Base-by-base conservation (phyloP, 148 eudicot genomes). In the Suaeda aralocaspica region DNA sequence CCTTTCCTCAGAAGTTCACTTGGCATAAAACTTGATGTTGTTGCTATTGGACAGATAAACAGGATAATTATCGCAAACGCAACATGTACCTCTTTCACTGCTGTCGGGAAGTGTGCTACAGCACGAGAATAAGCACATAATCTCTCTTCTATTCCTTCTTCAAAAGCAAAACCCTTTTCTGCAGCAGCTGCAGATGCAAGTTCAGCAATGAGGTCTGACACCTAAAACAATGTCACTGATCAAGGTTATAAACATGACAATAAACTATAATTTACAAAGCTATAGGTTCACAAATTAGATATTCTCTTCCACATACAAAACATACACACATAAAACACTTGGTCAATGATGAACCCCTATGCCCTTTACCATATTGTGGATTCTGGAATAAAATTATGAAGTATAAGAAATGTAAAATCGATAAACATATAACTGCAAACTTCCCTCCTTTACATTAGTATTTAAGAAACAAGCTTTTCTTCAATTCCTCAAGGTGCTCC, bases 91-190 rank as follows among this genome's bases (percentile, higher is more conserved):
- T 94, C 99, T 72, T 94, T 94, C 24, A 94, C 99, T 42, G 99
- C 99, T 11, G 99, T 91, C 30, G 99, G 99, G 74, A 94, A 94
- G 78, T 94, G 99, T 31, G 97, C 89, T 24, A 94, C 99, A 65
- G 97, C 89, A 8, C 96, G 88, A 2, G 99, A 83, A 77, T 94
- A 94, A 74, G 99, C 99, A 84, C 96, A 94, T 60, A 94, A 73
- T 53, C 99, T 79, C 22, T 89, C 96, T 76, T 86, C 99, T 75
- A 94, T 77, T 14, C 84, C 83, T 58, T 70, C 87, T 33, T 94
- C 99, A 64, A 94, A 94, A 48, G 56, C 85, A 64, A 91, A 46
- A 12, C 86, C 87, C 73, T 91, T 94, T 77, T 91, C 99, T 25
- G 88, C 85, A 26, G 88, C 91, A 52, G 96, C 93, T 53, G 96